Percentiles rank a stretch among this genome's conserved stretches.
phyloP scores from a whole-genome alignment of 768 basidiomycete genomes.

The Saitozyma podzolica region DNA sequence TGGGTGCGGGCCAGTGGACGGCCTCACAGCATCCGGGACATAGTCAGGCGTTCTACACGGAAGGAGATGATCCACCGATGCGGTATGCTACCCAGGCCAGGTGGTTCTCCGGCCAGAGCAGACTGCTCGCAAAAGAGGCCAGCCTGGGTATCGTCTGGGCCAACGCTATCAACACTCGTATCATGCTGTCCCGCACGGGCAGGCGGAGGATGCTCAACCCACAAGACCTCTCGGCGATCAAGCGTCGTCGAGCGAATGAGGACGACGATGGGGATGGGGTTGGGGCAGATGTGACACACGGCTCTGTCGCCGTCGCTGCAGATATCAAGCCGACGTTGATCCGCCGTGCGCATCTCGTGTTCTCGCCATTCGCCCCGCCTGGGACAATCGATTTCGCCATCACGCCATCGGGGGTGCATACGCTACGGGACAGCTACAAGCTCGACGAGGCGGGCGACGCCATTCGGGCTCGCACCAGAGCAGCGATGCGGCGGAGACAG shows the following conservation, averaged over 20 bases:
- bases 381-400: conserved; percentile 75
- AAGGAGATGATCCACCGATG: conserved; percentile 49
- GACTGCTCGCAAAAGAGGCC: conserved; percentile 71
- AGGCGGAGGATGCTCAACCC: conserved; percentile 62
- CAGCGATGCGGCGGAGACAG: not conserved
- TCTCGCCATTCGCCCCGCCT: conserved; percentile 65
- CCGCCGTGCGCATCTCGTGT: conserved; percentile 73
- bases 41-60: conserved; percentile 19
- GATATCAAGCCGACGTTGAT: conserved; percentile 57
- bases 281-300: not conserved
- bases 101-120: conserved; percentile 71
- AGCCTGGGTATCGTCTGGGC: conserved; percentile 89
- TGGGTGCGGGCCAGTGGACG: not conserved
- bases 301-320: conserved; percentile 5
- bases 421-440: conserved; percentile 22
- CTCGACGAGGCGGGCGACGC: conserved; percentile 15
- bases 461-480: conserved; percentile 12
- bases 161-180: conserved; percentile 80
- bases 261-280: conserved; percentile 52
- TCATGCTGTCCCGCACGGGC: conserved; percentile 77
- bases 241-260: conserved; percentile 8
- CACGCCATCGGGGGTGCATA: conserved; percentile 61
- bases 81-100: conserved; percentile 71
- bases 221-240: conserved; percentile 3
- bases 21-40: conserved; percentile 43